phyloP scores from a whole-genome alignment of 1,284 basidiomycete species.

The Meripilus lineatus region DNA sequence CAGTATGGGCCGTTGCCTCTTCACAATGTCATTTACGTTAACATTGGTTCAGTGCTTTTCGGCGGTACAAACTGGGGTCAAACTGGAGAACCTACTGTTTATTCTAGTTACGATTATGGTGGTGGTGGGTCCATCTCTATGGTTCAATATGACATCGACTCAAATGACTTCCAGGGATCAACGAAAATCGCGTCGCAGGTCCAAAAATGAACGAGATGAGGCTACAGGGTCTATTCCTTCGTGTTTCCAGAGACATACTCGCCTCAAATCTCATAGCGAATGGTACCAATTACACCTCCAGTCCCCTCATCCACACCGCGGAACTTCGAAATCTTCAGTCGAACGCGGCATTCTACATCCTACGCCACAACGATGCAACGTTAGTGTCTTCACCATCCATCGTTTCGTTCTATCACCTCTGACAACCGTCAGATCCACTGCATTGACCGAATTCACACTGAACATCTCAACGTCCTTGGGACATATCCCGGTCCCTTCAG shows the following conservation, averaged over 20 bases:
- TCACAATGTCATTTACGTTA: not conserved
- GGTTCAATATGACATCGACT: not conserved
- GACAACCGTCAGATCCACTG: constrained; percentile 29
- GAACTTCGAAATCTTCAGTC: constrained; percentile 43
- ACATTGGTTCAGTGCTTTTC: constrained; percentile 35
- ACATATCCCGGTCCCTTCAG: constrained; percentile 32
- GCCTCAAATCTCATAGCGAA: constrained; percentile 36
- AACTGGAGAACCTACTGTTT: constrained; percentile 42
- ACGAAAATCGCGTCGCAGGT: constrained; percentile 44
- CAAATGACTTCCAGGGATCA: constrained; percentile 33
- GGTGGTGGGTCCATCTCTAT: constrained; percentile 29
- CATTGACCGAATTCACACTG: constrained; percentile 33
- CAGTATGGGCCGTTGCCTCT: constrained; percentile 26
- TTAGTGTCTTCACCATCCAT: constrained; percentile 20
- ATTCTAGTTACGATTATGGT: constrained; percentile 46
- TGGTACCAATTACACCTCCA: constrained; percentile 43
- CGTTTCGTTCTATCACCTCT: not conserved
- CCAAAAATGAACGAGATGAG: constrained; percentile 55
- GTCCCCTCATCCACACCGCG: constrained; percentile 39
- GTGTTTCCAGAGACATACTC: constrained; percentile 42
- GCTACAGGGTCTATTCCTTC: constrained; percentile 46
- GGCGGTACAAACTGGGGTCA: constrained; percentile 51
- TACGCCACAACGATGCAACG: constrained; percentile 43
- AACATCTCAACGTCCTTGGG: constrained; percentile 40
- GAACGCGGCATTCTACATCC: constrained; percentile 45